Evolutionary conservation across 495 filamentous ascomycete species (phyloP).

Genomic region (Hyaloscypha finlandica): DNA sequence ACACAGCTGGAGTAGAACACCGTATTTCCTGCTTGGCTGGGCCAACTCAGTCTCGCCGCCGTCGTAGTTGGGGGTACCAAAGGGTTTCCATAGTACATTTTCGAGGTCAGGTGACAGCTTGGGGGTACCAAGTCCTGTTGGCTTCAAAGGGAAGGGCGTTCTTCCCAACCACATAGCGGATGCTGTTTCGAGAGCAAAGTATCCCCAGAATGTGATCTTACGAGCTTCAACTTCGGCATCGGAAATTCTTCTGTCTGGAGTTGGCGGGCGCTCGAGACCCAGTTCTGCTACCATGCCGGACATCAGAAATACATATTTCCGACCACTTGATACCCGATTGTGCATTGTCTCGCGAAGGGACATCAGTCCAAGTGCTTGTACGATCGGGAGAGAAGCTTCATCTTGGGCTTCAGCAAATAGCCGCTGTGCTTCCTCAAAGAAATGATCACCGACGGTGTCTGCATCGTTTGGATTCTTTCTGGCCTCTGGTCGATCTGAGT

Average conservation of each 20-base stretch:
- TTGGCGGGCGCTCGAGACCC: slow-evolving; percentile 30
- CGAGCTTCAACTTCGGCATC: slow-evolving; percentile 43
- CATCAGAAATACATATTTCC: slow-evolving; percentile 41
- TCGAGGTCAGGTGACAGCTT: slow-evolving; percentile 32
- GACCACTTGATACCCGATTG: slow-evolving; percentile 40
- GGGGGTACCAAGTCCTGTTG: slow-evolving; percentile 42
- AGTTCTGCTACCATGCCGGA: slow-evolving; percentile 30
- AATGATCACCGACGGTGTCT: slow-evolving; percentile 65
- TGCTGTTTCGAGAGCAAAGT: slow-evolving; percentile 43
- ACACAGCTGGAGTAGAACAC: slow-evolving; percentile 38
- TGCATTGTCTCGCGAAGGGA: slow-evolving; percentile 53
- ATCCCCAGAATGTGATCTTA: slow-evolving; percentile 49
- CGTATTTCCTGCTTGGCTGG: slow-evolving; percentile 25
- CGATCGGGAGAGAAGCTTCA: slow-evolving; percentile 63
- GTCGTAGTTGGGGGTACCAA: slow-evolving; percentile 23
- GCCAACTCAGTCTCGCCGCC: slow-evolving; percentile 3
- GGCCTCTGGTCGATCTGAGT: slow-evolving; percentile 64
- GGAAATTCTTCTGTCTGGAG: slow-evolving; percentile 29
- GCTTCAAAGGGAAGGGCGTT: slow-evolving; percentile 41
- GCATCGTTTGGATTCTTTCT: slow-evolving; percentile 51
- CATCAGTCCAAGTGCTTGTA: slow-evolving; percentile 78
- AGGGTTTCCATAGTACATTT: slow-evolving; percentile 35
- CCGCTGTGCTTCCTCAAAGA: slow-evolving; percentile 65
- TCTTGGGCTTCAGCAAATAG: slow-evolving; percentile 59
- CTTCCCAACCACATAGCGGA: slow-evolving; percentile 45